These are phyloP conservation scores for Penicillium sp. DNA, from an alignment of 2,329 filamentous ascomycete genomes.

Conservation along the genomic window DNA sequence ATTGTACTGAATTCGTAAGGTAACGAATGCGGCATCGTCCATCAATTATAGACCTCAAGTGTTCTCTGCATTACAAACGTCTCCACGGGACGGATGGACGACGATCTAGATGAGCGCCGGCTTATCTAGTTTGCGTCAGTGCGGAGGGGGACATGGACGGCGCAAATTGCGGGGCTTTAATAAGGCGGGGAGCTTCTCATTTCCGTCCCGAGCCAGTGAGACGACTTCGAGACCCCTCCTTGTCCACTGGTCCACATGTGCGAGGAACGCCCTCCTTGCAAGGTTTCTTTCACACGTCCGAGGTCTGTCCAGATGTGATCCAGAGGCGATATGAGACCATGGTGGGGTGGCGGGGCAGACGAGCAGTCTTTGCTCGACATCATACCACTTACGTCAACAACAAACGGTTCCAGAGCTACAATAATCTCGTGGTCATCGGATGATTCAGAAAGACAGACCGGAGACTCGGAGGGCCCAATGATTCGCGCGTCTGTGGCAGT, in stretches of 20 bases:
- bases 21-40: neutral
- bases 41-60: neutral
- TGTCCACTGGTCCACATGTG: neutral
- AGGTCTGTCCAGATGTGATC: neutral
- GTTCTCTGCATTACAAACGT: too few relatives aligned
- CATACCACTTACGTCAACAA: neutral
- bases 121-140: neutral
- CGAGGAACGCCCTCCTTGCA: neutral
- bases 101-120: neutral
- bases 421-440: neutral
- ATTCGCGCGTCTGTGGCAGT: constrained; percentile 12
- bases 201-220: neutral
- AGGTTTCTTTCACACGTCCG: neutral
- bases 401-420: neutral
- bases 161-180: neutral
- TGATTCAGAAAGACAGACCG: constrained; percentile 5
- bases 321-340: neutral
- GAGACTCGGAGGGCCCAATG: constrained; percentile 15
- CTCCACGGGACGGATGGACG: neutral
- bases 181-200: neutral
- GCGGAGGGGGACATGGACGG: constrained; percentile 1
- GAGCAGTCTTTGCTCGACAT: neutral
- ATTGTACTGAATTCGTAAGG: neutral
- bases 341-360: neutral
- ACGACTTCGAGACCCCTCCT: neutral